A percentile compares a stretch with the other conserved stretches of the same genome.
Conservation (phyloP, 371 early-diverging fungal genomes). For the Fennellomyces sp. region DNA sequence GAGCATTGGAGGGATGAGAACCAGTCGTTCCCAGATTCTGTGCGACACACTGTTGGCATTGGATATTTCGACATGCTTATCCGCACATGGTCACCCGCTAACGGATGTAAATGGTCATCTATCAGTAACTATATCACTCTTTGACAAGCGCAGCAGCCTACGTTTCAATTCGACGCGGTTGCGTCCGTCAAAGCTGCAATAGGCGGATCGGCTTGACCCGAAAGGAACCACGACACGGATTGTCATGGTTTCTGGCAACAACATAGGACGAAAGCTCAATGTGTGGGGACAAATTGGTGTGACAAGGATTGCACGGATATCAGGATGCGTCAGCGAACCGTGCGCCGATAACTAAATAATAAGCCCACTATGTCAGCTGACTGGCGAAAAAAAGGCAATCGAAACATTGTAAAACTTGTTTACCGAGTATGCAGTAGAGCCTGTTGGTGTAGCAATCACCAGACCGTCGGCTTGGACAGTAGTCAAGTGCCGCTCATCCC, state of each 20-base stretch:
- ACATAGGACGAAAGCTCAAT: conserved; percentile 91
- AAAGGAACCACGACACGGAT: conserved; percentile 77
- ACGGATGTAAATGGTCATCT: too few relatives aligned
- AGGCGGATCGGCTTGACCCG: conserved; percentile 71
- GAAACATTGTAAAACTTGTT: conserved; percentile 12
- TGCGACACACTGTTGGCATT: conserved; percentile 85
- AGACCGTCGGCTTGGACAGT: conserved; percentile 91
- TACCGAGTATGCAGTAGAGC: conserved; percentile 93
- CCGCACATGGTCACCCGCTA: conserved; percentile 86
- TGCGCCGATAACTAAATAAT: conserved; percentile 77
- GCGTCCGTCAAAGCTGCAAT: conserved; percentile 90
- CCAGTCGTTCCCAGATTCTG: conserved; percentile 81
- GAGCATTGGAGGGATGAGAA: conserved; percentile 77
- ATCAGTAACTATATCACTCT: too few relatives aligned
- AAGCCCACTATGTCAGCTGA: neutral
- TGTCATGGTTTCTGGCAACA: conserved; percentile 87
- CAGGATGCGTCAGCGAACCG: conserved; percentile 94
- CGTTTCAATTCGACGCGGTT: conserved; percentile 81
- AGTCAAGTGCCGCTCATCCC: conserved; percentile 82
- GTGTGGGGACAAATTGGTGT: conserved; percentile 97
- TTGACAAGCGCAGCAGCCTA: conserved; percentile 15
- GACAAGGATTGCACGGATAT: conserved; percentile 86
- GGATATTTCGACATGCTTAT: conserved; percentile 85
- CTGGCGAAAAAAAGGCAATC: neutral
- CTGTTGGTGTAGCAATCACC: conserved; percentile 92